Base-by-base conservation (phyloP, 768 basidiomycete genomes). In the Auriculariales sp. region DNA sequence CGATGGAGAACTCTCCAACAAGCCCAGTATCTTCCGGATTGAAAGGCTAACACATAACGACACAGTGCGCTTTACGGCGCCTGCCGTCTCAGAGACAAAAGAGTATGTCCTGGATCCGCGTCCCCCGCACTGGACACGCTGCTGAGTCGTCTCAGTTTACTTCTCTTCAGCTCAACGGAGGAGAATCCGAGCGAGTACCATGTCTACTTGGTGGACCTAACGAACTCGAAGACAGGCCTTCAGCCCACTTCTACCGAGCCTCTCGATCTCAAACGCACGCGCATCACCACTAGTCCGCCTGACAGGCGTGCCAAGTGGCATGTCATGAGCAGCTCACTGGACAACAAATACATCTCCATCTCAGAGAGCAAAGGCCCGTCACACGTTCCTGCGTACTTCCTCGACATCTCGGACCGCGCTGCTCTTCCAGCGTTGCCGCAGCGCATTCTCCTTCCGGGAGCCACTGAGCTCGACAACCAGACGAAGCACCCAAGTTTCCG, bases 31-130 rank as follows among this genome's bases (percentile, higher is more conserved):
- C 33, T 65, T 68, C 12, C 66, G 70, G 14, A 61, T 70, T 39
- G 69, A 71, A 55, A 61, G 68, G 28, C 48, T 71, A n/a, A 71
- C 70, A 9, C 62, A 68, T 29, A 68, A 70, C 35, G 56, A 57
- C 45, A 62, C 39, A 7, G 27, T 59, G 54, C 62, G 60, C 47
- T 69, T 71, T 46, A 47, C 48, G 5, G 47, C 47, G 15, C 25
- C 65, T 33, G 28, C 56, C 6, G 46, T 66, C 45, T 70, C 70
- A 2, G 52, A 61, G 33, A 65, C 68, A 25, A 63, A 70, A 47
- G 66, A 61, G 68, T 68, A 39, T 2, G 61, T 57, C 12, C 15
- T n/a, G 17, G 4, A 0, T n/a, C 11, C 12, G 3, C 27, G 3
- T 15, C 6, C 30, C 29, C n/a, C 5, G 11, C 27, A 10, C 29